Base-by-base conservation (phyloP, 805 yeast genomes). In the Cephaloascus albidus region DNA sequence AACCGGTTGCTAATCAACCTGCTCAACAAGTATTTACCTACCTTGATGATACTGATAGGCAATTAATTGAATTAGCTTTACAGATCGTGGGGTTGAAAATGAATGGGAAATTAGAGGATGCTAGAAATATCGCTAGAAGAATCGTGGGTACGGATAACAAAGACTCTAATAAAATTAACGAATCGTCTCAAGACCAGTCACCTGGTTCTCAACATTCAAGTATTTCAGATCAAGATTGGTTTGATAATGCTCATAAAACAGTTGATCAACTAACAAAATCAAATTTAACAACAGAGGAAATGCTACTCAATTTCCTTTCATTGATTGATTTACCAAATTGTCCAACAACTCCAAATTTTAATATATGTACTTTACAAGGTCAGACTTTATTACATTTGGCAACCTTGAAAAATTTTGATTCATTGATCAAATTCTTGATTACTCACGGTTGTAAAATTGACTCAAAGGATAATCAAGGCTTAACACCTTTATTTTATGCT, bases 61-160 rank as follows among this genome's bases (percentile, higher is more conserved):
- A 90, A 59, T 72, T 93, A 55, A 85, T 90, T 54, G 98, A 93
- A 61, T 68, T 93, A 45, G 98, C 98, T 2, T 69, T 93, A 50
- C 97, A 93, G 55, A 93, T 93, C 50, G 96, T 93, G 33, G 98
- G 98, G 2, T 68, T 89, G 60, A 90, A 90, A 62, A 88, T 90
- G 96, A 89, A 87, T 54, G 98, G 97, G 42, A 81, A 82, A 52
- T 65, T 93, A 42, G 97, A 93, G 54, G 97, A 90, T 59, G 97
- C 97, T 2, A 78, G 85, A 48, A 88, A 87, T 53, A 85, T 93
- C 50, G 97, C 97, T 1, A 82, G 83, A 57, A 70, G 95, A 46
- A 87, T 93, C 47, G 88, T 90, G 39, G 94, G 93, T 10, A 72
- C 76, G 38, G 78, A 33, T 27, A 18, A 33, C 28, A 31, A 37